A percentile compares a stretch with the other conserved stretches of the same genome.
Conservation (phyloP, 176 grass and related monocot species). For the Zizania latifolia region DNA sequence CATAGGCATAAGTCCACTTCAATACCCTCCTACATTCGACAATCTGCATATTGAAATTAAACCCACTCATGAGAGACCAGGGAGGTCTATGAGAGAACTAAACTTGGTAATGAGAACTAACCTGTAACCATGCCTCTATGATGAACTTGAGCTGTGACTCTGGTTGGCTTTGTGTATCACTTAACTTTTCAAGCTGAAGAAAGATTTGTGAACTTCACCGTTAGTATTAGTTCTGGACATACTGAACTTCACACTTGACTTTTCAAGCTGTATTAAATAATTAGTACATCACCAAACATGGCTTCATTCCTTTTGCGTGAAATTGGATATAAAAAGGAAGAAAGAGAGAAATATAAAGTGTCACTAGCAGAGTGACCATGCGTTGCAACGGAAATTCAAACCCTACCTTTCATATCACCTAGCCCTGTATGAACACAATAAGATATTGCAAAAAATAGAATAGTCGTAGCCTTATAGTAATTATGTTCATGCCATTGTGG, state of each 20-base stretch:
- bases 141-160: slow-evolving; percentile 99
- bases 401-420: too few relatives aligned
- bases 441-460: too few relatives aligned
- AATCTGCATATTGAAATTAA: slow-evolving; percentile 62
- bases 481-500: too few relatives aligned
- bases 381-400: too few relatives aligned
- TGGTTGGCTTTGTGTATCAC: slow-evolving; percentile 93
- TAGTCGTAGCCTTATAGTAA: too few relatives aligned
- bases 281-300: not conserved
- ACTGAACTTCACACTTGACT: too few relatives aligned
- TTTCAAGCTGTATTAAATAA: not conserved
- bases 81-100: not conserved
- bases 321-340: not conserved
- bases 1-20: slow-evolving; percentile 99
- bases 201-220: slow-evolving; percentile 4
- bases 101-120: not conserved
- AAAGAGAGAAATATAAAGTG: not conserved
- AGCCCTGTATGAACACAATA: too few relatives aligned
- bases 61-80: not conserved
- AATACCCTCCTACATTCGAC: slow-evolving; percentile 97
- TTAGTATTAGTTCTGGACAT: slow-evolving; percentile 19
- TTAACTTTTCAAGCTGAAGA: slow-evolving; percentile 93
- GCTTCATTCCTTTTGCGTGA: not conserved
- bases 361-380: too few relatives aligned
- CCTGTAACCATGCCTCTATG: slow-evolving; percentile 97